phyloP scores from a whole-genome alignment of 495 filamentous ascomycete genomes.

The Lasiosphaeriaceae sp. region DNA sequence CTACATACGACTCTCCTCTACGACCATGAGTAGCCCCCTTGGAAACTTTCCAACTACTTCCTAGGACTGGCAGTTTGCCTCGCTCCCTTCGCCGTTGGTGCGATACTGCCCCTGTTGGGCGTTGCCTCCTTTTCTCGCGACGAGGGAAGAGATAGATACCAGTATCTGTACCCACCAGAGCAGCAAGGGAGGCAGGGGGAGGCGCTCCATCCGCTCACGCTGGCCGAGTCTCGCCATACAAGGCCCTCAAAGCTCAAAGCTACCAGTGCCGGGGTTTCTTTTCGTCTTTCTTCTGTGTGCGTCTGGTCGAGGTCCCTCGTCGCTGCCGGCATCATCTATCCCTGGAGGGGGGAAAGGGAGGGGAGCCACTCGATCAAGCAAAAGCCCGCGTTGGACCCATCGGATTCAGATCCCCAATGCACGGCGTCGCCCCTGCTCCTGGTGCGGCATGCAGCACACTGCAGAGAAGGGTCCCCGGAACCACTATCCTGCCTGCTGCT shows the following conservation, averaged over 20 bases:
- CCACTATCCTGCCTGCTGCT: background rate
- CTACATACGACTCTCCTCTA: slow-evolving; percentile 2
- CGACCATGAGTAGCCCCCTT: background rate
- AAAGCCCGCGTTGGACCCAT: background rate
- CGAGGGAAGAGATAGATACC: no score
- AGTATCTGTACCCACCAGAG: no score
- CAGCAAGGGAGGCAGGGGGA: background rate
- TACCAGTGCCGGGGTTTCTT: no score
- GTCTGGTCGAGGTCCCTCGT: no score
- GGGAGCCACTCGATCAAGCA: slow-evolving; percentile 16
- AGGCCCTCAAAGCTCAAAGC: no score
- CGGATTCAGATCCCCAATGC: background rate
- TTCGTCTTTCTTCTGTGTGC: no score
- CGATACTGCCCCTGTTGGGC: background rate
- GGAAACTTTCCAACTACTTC: background rate
- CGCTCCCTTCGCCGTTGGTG: background rate
- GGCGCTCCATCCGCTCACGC: background rate
- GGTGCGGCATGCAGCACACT: background rate
- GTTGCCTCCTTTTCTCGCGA: no score
- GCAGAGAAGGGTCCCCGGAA: background rate
- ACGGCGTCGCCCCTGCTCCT: slow-evolving; percentile 4
- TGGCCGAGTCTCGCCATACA: no score
- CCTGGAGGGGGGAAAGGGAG: slow-evolving; percentile 1
- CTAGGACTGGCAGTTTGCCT: background rate
- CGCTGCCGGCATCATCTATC: background rate